Conservation (phyloP, 2,329 filamentous ascomycete genomes). For the Stylonectria norvegica region DNA sequence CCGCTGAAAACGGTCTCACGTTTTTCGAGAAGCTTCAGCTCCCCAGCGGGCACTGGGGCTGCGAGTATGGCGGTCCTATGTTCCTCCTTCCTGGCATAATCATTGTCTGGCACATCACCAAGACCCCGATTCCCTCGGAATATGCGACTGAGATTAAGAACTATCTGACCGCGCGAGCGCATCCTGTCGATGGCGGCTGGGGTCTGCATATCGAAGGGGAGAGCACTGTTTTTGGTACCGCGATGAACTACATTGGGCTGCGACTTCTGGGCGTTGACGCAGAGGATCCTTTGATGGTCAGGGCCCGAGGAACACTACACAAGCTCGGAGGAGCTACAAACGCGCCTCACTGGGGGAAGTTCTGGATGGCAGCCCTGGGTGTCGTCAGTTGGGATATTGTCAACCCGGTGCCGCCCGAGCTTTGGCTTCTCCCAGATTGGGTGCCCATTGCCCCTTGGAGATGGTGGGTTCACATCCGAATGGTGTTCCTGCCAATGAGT, state of each 20-base stretch:
- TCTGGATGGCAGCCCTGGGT: constrained; percentile 84
- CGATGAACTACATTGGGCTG: constrained; percentile 80
- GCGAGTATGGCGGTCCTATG: constrained; percentile 97
- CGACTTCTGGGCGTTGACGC: constrained; percentile 78
- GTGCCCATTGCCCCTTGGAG: constrained; percentile 84
- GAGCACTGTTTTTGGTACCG: constrained; percentile 85
- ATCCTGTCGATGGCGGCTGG: constrained; percentile 93
- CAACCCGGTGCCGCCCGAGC: constrained; percentile 87
- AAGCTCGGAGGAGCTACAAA: constrained; percentile 80
- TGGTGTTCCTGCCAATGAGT: constrained; percentile 90
- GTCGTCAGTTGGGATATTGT: constrained; percentile 87
- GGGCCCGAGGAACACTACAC: constrained; percentile 78
- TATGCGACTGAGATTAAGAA: constrained; percentile 86
- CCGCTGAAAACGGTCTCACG: constrained; percentile 75
- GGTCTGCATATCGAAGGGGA: constrained; percentile 92
- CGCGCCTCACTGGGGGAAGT: constrained; percentile 94
- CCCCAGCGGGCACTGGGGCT: constrained; percentile 88
- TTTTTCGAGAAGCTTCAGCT: constrained; percentile 92
- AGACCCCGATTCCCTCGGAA: constrained; percentile 77
- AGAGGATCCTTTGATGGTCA: constrained; percentile 81
- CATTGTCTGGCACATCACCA: constrained; percentile 82
- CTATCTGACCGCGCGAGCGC: constrained; percentile 81
- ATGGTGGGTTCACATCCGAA: constrained; percentile 98
- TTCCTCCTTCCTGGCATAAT: constrained; percentile 86
- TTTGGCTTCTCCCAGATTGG: constrained; percentile 93